These are phyloP conservation scores for Xerocomus spinulosus DNA, from an alignment of 768 basidiomycete genomes.

Conservation along the genomic window DNA sequence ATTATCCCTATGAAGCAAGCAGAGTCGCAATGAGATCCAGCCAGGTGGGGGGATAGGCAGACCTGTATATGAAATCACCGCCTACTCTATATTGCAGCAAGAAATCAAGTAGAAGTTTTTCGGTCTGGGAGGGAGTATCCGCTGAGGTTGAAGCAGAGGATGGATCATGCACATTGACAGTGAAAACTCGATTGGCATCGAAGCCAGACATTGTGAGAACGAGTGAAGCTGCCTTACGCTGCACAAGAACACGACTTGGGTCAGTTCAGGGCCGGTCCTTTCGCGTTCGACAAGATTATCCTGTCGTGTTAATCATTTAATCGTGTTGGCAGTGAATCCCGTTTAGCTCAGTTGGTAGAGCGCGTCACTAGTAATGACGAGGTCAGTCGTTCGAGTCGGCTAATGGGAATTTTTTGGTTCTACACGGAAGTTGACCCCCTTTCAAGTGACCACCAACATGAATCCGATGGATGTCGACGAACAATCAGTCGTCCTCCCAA, in stretches of 20 bases:
- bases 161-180: conserved; percentile 71
- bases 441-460: conserved; percentile 29
- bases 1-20: conserved; percentile 55
- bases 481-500: conserved; percentile 66
- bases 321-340: conserved; percentile 10
- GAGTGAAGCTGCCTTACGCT: not conserved
- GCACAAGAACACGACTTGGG: conserved; percentile 9
- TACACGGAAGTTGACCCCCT: conserved; percentile 1
- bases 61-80: conserved; percentile 91
- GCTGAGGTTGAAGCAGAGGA: conserved; percentile 47
- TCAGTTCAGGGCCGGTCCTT: conserved; percentile 27
- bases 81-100: conserved; percentile 84
- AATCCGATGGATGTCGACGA: conserved; percentile 77
- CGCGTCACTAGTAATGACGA: conserved; percentile 47
- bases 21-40: not conserved
- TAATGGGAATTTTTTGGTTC: conserved; percentile 33
- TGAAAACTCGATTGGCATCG: conserved; percentile 76
- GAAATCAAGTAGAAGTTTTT: conserved; percentile 80
- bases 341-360: conserved; percentile 49
- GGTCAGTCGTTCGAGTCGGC: conserved; percentile 41
- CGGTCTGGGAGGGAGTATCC: conserved; percentile 76
- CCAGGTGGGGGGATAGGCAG: conserved; percentile 15
- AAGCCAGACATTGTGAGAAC: conserved; percentile 71
- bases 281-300: conserved; percentile 16
- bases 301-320: not conserved